Conservation (phyloP, 805 yeast species). For the Candida ponderosae region DNA sequence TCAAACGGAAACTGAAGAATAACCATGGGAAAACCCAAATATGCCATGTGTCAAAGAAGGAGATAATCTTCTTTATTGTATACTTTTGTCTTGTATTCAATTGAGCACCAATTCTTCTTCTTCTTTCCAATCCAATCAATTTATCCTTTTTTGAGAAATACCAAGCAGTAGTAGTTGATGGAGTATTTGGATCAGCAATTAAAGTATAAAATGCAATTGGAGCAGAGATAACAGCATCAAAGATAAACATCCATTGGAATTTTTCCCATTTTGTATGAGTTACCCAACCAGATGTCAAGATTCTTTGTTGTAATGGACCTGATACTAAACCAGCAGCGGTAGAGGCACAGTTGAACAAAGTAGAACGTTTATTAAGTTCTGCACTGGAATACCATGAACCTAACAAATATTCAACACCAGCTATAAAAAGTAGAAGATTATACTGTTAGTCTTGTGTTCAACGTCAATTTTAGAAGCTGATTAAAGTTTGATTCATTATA, state of each 20-base stretch:
- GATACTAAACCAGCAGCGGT: conserved; percentile 24
- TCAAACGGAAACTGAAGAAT: background rate
- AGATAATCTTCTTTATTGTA: conserved; percentile 28
- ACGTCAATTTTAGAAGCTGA: background rate
- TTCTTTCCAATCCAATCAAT: conserved; percentile 35
- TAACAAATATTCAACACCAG: conserved; percentile 4
- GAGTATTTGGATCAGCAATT: conserved; percentile 32
- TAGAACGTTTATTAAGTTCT: conserved; percentile 25
- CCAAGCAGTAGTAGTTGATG: conserved; percentile 32
- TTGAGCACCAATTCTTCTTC: conserved; percentile 29
- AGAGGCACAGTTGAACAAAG: conserved; percentile 22
- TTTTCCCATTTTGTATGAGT: conserved; percentile 17
- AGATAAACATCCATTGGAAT: conserved; percentile 33
- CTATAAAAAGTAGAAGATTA: too few species aligned
- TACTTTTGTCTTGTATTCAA: conserved; percentile 30
- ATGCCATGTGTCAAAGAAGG: conserved; percentile 38
- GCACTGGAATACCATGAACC: conserved; percentile 24
- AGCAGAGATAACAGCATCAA: conserved; percentile 31
- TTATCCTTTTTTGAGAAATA: conserved; percentile 30
- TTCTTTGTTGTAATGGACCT: conserved; percentile 27
- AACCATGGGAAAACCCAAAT: conserved; percentile 30
- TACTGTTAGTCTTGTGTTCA: too few species aligned
- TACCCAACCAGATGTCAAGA: conserved; percentile 15
- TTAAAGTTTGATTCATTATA: background rate
- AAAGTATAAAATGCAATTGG: conserved; percentile 33